phyloP scores from a whole-genome alignment of 768 basidiomycete species.

The Naganishia vishniacii region DNA sequence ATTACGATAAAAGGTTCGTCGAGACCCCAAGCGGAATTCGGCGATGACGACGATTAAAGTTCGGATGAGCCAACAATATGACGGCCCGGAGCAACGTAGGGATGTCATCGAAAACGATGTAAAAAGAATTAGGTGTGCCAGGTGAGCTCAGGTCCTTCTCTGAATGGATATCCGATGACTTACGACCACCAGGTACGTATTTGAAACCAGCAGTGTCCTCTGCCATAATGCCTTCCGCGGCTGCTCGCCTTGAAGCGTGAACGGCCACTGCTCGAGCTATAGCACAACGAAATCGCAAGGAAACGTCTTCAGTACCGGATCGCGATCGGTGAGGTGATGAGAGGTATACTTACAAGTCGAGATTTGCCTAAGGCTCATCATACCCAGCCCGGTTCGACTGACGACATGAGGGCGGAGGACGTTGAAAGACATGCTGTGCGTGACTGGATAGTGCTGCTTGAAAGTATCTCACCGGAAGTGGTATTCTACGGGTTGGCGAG shows the following conservation, averaged over 20 bases:
- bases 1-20: too few species aligned
- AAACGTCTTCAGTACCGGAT: neutral
- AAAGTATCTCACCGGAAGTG: too few species aligned
- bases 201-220: conserved; percentile 47
- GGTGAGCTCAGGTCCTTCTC: too few species aligned
- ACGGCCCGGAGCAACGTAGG: too few species aligned
- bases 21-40: too few species aligned
- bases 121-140: neutral
- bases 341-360: conserved; percentile 23
- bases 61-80: too few species aligned
- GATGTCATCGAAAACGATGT: too few species aligned
- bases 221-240: conserved; percentile 35
- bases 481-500: too few species aligned
- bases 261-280: conserved; percentile 21
- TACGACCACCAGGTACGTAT: conserved; percentile 50
- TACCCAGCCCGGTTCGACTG: conserved; percentile 22
- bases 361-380: conserved; percentile 20
- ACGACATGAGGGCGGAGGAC: conserved; percentile 16
- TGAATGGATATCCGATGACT: conserved; percentile 27
- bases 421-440: conserved; percentile 12
- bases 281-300: neutral
- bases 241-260: conserved; percentile 19
- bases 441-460: too few species aligned
- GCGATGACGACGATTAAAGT: too few species aligned
- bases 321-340: too few species aligned